These are phyloP conservation scores for Zalaria sp. DNA, from an alignment of 2,329 filamentous ascomycete species.

Conservation along the genomic window DNA sequence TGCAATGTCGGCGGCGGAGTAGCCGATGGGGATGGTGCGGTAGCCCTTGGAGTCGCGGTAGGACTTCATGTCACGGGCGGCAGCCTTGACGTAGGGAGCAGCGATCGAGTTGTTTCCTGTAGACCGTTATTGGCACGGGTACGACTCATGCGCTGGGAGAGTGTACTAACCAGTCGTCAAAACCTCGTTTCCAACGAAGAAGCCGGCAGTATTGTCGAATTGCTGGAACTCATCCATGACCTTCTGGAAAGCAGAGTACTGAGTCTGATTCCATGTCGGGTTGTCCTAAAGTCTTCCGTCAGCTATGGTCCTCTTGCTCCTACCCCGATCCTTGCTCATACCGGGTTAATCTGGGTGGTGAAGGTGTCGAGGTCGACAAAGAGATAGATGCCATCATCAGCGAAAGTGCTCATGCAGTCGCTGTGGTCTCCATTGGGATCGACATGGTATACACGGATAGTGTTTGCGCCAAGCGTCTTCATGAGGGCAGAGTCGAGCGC, in stretches of 20 bases:
- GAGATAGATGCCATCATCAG: constrained; percentile 67
- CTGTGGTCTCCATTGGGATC: constrained; percentile 56
- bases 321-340: constrained; percentile 19
- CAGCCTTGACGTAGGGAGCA: constrained; percentile 73
- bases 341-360: constrained; percentile 51
- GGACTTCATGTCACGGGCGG: constrained; percentile 67
- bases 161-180: constrained; percentile 37
- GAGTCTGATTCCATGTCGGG: constrained; percentile 59
- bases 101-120: constrained; percentile 39
- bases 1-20: constrained; percentile 70
- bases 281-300: constrained; percentile 27
- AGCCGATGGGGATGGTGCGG: constrained; percentile 70
- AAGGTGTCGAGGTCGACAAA: constrained; percentile 75
- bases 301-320: neutral
- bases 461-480: constrained; percentile 67
- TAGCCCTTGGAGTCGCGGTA: constrained; percentile 65
- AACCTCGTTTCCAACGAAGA: constrained; percentile 83
- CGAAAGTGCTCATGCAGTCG: constrained; percentile 69
- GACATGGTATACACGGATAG: constrained; percentile 75
- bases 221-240: constrained; percentile 66
- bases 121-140: no score
- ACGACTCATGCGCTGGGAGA: no score
- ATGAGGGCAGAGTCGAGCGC: constrained; percentile 61
- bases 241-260: constrained; percentile 51
- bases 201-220: constrained; percentile 69